Evolutionary conservation across 1,139 yeast genomes (phyloP), one percentile per base, ranked within the genome.

Genomic region (Starmera stellimalicola): DNA sequence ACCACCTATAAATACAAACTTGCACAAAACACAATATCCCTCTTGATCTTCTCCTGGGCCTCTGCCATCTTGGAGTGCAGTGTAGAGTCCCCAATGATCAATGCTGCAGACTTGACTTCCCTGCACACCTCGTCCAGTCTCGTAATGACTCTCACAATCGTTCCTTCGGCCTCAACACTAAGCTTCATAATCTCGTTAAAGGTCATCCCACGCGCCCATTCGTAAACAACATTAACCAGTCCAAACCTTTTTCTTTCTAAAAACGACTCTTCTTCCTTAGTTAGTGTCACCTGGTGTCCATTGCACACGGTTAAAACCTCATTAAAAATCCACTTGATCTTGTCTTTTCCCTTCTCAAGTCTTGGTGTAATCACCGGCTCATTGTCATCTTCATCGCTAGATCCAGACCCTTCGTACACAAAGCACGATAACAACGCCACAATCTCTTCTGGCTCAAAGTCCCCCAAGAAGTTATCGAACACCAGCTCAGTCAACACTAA

Each of bases 21-120:
- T 4, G 98, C 96, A 56, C 97, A 93, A 60, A 93, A 93, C 1
- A 93, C 97, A 47, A 91, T 91, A 57, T 91, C 98, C 50, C 99
- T 74, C 60, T 91, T 91, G 55, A 91, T 91, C 56, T 75, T 73
- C 54, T 91, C 98, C 58, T 91, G 98, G 0, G 97, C 96, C 40
- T 76, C 79, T 18, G 76, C 69, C 94, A 93, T 85, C 57, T 88
- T 88, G 31, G 84, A 68, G 55, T 87, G 94, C 45, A 93, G 67
- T 11, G 75, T 71, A 4, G 94, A 78, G 56, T 91, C 96, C 35
- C 99, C 99, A 48, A 93, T 85, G 47, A 91, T 87, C 45, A 91
- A 68, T 1, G 97, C 91, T 5, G 97, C 97, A 37, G 84, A 81
- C 64, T 82, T 84, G 26, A 91, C 96, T 54, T 91, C 94, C 38